Percentiles rank a stretch among this genome's conserved stretches.
phyloP scores from a whole-genome alignment of 148 eudicot species.

The Simmondsia chinensis region DNA sequence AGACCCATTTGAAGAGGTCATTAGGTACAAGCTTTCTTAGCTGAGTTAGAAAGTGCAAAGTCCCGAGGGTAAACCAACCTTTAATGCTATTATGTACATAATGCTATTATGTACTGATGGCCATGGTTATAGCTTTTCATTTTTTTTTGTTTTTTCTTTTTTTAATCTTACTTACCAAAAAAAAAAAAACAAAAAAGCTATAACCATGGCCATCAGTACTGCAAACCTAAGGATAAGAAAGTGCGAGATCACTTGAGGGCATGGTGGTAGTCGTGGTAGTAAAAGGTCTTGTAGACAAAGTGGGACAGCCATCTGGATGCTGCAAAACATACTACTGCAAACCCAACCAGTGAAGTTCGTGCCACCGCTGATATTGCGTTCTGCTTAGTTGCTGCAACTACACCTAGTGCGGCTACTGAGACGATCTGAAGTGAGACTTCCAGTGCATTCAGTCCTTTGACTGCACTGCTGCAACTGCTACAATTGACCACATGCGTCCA shows the following conservation, averaged over 20 bases:
- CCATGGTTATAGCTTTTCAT: too few species aligned
- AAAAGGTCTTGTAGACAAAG: constrained; percentile 66
- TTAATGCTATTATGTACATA: too few species aligned
- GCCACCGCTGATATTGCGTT: constrained; percentile 23
- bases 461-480: constrained; percentile 57
- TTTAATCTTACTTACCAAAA: too few species aligned
- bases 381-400: constrained; percentile 47
- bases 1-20: too few species aligned
- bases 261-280: constrained; percentile 76
- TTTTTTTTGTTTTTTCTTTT: too few species aligned
- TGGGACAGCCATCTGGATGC: constrained; percentile 71
- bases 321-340: constrained; percentile 49
- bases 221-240: background rate
- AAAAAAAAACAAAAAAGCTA: too few species aligned
- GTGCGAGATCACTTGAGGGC: constrained; percentile 23
- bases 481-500: constrained; percentile 68
- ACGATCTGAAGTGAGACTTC: constrained; percentile 43
- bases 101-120: too few species aligned
- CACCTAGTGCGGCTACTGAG: constrained; percentile 36
- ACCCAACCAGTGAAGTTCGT: constrained; percentile 22
- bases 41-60: too few species aligned
- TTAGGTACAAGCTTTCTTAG: too few species aligned
- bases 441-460: constrained; percentile 39
- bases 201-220: too few species aligned
- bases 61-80: too few species aligned